A percentile compares a stretch with the other conserved stretches of the same genome.
phyloP scores from a whole-genome alignment of 192 early-diverging fungal species.

The Backusella morwellensis region DNA sequence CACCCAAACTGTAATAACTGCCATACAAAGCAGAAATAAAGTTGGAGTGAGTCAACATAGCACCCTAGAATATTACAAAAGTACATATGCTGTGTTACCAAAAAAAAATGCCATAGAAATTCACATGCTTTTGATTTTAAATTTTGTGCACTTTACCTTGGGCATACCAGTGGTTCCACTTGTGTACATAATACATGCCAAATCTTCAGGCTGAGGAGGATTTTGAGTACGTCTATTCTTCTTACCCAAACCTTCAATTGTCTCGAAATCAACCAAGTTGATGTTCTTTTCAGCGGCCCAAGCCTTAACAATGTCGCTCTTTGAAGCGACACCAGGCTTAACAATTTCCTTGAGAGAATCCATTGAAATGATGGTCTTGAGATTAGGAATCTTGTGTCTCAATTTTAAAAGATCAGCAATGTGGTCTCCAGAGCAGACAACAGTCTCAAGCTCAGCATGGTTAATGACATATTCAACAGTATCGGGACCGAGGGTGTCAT shows the following conservation, averaged over 20 bases:
- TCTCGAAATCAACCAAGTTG: conserved; percentile 53
- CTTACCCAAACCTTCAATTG: conserved; percentile 61
- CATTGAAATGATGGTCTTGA: conserved; percentile 77
- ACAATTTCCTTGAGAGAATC: conserved; percentile 57
- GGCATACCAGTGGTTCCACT: conserved; percentile 85
- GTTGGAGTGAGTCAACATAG: conserved; percentile 77
- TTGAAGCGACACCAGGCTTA: conserved; percentile 19
- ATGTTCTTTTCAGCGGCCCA: conserved; percentile 68
- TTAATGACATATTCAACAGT: conserved; percentile 84
- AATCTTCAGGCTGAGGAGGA: conserved; percentile 61
- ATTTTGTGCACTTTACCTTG: conserved; percentile 43
- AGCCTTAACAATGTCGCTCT: conserved; percentile 41
- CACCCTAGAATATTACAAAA: conserved; percentile 39
- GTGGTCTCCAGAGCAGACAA: conserved; percentile 64
- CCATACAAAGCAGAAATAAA: conserved; percentile 49
- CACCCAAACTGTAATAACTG: conserved; percentile 8
- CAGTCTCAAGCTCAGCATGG: conserved; percentile 71
- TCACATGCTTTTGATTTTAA: neutral
- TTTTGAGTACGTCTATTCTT: conserved; percentile 51
- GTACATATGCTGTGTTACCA: neutral
- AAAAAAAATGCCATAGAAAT: conserved; percentile 3
- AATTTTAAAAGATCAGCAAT: conserved; percentile 50
- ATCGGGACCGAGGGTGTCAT: conserved; percentile 87
- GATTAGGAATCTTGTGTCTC: conserved; percentile 55
- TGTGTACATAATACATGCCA: conserved; percentile 77